Conservation (phyloP, 108 stramenopile species). For the Aurantiochytrium sp. region DNA sequence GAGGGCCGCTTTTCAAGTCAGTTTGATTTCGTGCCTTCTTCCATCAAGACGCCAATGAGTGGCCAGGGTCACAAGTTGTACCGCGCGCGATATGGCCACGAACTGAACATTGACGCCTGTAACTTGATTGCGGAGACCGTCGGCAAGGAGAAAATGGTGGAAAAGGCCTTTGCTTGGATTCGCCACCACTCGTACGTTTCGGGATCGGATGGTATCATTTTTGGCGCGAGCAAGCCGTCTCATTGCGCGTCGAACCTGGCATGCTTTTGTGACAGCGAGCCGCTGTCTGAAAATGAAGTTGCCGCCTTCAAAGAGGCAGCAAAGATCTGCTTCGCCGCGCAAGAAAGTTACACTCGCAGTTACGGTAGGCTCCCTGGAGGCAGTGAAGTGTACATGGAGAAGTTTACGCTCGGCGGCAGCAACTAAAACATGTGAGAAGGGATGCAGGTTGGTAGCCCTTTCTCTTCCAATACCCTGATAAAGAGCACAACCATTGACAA, state of each 20-base stretch:
- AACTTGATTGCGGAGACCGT: slow-evolving; percentile 53
- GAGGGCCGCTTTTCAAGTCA: slow-evolving; percentile 59
- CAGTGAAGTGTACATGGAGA: neutral
- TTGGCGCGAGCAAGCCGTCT: slow-evolving; percentile 65
- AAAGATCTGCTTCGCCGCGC: neutral
- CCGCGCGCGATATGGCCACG: neutral
- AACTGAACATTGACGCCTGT: slow-evolving; percentile 70
- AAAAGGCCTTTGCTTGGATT: slow-evolving; percentile 76
- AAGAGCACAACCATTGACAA: no score
- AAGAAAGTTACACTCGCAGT: neutral
- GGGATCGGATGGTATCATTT: slow-evolving; percentile 57
- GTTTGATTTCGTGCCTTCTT: neutral
- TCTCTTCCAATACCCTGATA: no score
- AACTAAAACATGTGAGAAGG: no score
- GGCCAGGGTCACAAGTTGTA: slow-evolving; percentile 39
- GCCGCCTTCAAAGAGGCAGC: neutral
- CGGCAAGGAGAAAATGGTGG: slow-evolving; percentile 50
- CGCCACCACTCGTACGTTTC: slow-evolving; percentile 66
- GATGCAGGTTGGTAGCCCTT: no score
- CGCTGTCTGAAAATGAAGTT: neutral
- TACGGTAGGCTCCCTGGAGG: neutral
- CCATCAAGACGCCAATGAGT: neutral
- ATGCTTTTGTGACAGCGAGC: slow-evolving; percentile 31
- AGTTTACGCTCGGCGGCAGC: neutral
- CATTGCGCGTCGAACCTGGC: slow-evolving; percentile 65